Evolutionary conservation across 2,329 filamentous ascomycete species (phyloP).

Genomic region (Emmonsiellopsis sp.): DNA sequence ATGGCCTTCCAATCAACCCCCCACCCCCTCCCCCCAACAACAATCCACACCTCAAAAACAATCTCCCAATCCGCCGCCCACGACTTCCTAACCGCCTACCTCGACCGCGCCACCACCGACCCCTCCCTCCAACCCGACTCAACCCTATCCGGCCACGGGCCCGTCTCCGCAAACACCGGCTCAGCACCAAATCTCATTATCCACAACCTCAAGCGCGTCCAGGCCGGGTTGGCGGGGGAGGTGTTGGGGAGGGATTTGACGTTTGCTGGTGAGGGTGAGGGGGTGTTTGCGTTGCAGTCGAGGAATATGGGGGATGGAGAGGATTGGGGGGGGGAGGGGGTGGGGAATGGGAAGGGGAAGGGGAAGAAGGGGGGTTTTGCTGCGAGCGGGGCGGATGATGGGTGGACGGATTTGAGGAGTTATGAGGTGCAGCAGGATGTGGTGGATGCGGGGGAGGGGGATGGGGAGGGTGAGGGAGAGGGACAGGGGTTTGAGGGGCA

Average conservation of each 20-base stretch:
- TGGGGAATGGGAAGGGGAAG: conserved; percentile 11
- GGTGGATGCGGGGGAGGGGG: conserved; percentile 20
- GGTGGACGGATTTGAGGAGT: conserved; percentile 21
- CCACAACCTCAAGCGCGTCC: conserved; percentile 37
- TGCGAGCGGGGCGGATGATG: conserved; percentile 3
- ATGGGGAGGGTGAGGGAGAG: conserved; percentile 16
- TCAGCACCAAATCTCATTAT: conserved; percentile 34
- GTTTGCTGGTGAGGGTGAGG: conserved; percentile 12
- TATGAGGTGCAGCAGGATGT: conserved; percentile 32
- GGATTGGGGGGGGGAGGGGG: conserved; percentile 28
- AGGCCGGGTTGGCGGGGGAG: conserved; percentile 35
- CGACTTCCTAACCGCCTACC: conserved; percentile 35
- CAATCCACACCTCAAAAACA: conserved; percentile 23
- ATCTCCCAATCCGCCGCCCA: conserved; percentile 32
- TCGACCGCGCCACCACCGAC: conserved; percentile 33
- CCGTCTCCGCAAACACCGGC: conserved; percentile 32
- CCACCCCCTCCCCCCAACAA: conserved; percentile 29
- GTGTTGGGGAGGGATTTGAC: conserved; percentile 33
- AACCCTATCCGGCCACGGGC: conserved; percentile 35
- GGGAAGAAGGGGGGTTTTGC: not conserved
- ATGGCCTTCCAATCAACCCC: conserved; percentile 30
- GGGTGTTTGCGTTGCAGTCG: conserved; percentile 5
- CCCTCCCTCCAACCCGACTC: conserved; percentile 36
- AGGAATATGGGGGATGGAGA: conserved; percentile 3
- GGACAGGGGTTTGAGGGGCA: conserved; percentile 16